These are phyloP conservation scores for Cruciata laevipes DNA, from an alignment of 257 asterid species.

Conservation along the genomic window DNA sequence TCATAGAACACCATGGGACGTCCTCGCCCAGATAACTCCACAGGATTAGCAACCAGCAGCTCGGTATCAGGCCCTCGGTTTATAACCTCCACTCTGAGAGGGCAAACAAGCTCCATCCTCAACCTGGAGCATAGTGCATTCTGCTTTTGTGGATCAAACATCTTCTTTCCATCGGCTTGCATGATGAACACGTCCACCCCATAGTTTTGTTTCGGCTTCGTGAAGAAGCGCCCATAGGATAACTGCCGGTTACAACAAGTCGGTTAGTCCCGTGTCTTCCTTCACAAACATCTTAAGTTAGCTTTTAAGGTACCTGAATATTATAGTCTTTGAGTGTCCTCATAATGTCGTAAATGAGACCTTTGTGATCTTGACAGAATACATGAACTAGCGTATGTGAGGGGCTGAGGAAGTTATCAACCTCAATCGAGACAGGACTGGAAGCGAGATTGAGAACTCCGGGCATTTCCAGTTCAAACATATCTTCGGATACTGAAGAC, in stretches of 20 bases:
- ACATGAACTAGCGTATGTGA: constrained; percentile 59
- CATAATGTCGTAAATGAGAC: constrained; percentile 71
- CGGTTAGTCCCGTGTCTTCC: neutral
- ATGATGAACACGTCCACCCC: constrained; percentile 56
- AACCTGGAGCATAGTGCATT: constrained; percentile 43
- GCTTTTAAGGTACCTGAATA: constrained; percentile 41
- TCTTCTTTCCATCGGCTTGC: constrained; percentile 62
- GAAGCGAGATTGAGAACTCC: constrained; percentile 17
- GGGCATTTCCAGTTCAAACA: constrained; percentile 29
- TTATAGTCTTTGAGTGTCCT: constrained; percentile 61
- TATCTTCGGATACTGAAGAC: constrained; percentile 39
- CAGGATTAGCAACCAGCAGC: constrained; percentile 70
- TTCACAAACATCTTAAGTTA: neutral
- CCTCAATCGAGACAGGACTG: constrained; percentile 32
- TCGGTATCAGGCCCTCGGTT: constrained; percentile 73
- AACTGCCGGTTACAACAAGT: constrained; percentile 25
- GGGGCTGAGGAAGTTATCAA: constrained; percentile 64
- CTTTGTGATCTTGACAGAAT: constrained; percentile 62
- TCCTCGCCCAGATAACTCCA: constrained; percentile 69
- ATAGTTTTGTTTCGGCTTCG: constrained; percentile 38
- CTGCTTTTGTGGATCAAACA: constrained; percentile 34
- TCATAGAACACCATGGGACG: constrained; percentile 78
- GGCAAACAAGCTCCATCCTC: constrained; percentile 47
- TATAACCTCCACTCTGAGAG: constrained; percentile 47
- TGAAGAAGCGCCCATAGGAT: constrained; percentile 53